phyloP scores from a whole-genome alignment of 108 stramenopile species.

The Pinguiococcus pyrenoidosus region DNA sequence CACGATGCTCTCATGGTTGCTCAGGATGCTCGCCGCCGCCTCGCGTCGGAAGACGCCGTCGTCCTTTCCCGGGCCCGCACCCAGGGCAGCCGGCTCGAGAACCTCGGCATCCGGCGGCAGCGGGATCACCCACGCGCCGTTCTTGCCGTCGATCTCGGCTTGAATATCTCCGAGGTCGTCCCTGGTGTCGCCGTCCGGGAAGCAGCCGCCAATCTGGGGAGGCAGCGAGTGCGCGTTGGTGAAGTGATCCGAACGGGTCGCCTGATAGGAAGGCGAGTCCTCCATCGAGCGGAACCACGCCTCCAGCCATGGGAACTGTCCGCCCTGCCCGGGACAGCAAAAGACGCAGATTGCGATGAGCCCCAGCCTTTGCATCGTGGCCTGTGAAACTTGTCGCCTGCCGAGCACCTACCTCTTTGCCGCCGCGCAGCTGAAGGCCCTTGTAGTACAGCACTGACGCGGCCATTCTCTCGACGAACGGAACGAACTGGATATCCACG shows the following conservation, averaged over 20 bases:
- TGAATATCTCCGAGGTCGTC: neutral
- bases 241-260: constrained; percentile 74
- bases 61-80: constrained; percentile 46
- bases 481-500: constrained; percentile 59
- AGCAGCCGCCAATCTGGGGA: constrained; percentile 80
- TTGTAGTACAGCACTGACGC: constrained; percentile 74
- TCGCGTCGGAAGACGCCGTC: constrained; percentile 51
- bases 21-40: constrained; percentile 62
- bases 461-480: constrained; percentile 73
- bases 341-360: neutral
- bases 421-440: constrained; percentile 56
- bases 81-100: constrained; percentile 58
- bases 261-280: constrained; percentile 9
- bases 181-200: constrained; percentile 8
- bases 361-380: neutral
- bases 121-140: constrained; percentile 23
- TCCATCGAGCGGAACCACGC: neutral
- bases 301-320: constrained; percentile 7
- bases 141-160: constrained; percentile 21
- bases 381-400: too few relatives aligned
- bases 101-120: constrained; percentile 35
- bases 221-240: constrained; percentile 84
- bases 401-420: constrained; percentile 9
- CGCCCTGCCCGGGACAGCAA: neutral
- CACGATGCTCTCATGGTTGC: constrained; percentile 60